A percentile compares a stretch with the other conserved stretches of the same genome.
phyloP scores from a whole-genome alignment of 371 early-diverging fungal species.

The Chytridiales sp. region DNA sequence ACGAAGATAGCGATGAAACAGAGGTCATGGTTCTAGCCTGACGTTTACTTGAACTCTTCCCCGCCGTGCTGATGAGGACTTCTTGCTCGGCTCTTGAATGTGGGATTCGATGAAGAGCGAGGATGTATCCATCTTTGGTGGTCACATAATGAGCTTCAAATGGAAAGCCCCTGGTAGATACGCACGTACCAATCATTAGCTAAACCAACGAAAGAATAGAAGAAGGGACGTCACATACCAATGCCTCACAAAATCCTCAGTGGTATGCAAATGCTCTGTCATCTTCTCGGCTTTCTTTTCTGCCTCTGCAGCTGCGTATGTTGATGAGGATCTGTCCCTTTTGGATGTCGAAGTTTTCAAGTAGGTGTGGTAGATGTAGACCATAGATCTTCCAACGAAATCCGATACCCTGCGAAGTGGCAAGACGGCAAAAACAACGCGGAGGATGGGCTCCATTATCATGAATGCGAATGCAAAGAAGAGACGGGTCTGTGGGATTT shows the following conservation, averaged over 20 bases:
- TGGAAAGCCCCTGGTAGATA: constrained; percentile 75
- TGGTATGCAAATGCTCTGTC: constrained; percentile 59
- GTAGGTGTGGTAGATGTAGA: constrained; percentile 28
- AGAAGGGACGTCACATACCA: constrained; percentile 42
- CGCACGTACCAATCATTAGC: neutral
- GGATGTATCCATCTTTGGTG: constrained; percentile 84
- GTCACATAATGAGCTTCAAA: constrained; percentile 82
- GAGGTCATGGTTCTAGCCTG: too few relatives aligned
- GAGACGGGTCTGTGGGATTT: constrained; percentile 32
- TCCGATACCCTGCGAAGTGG: constrained; percentile 43
- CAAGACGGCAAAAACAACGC: constrained; percentile 64
- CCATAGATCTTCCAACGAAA: constrained; percentile 29
- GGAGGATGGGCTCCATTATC: constrained; percentile 63
- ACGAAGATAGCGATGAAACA: too few relatives aligned
- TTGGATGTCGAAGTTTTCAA: constrained; percentile 3
- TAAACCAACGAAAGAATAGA: constrained; percentile 12
- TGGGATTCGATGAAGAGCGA: constrained; percentile 87
- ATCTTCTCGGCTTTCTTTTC: constrained; percentile 57
- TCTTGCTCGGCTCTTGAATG: too few relatives aligned
- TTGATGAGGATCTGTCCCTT: neutral
- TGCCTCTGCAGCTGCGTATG: constrained; percentile 47
- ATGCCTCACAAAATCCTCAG: constrained; percentile 66
- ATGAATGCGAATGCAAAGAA: constrained; percentile 66
- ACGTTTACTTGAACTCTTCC: too few relatives aligned
- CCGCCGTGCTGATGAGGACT: too few relatives aligned